Evolutionary conservation across 495 filamentous ascomycete species (phyloP).

Genomic region (Elaphomyces granulatus): DNA sequence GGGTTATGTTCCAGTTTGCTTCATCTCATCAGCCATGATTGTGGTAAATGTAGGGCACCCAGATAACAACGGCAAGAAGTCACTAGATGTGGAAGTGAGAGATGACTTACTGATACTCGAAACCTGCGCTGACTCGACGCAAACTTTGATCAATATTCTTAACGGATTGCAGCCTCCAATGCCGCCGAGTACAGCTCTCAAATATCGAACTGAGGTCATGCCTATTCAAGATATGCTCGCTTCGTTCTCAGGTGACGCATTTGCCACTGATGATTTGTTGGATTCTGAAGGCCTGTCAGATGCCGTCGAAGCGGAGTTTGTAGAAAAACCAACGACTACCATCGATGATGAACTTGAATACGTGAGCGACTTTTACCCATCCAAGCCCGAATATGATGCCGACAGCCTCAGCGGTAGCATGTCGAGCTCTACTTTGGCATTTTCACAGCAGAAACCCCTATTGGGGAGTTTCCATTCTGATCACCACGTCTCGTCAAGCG

Average conservation of each 20-base stretch:
- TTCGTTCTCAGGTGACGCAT: conserved; percentile 76
- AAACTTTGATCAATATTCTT: conserved; percentile 70
- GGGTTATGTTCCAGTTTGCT: conserved; percentile 75
- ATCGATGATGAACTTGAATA: conserved; percentile 43
- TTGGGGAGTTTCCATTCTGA: conserved; percentile 49
- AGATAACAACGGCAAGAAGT: conserved; percentile 40
- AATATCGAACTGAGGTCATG: conserved; percentile 78
- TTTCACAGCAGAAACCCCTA: conserved; percentile 36
- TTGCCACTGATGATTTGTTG: conserved; percentile 28
- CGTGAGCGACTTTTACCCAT: conserved; percentile 48
- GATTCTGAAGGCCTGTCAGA: conserved; percentile 8
- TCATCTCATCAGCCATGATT: conserved; percentile 64
- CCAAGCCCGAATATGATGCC: conserved; percentile 19
- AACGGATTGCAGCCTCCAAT: conserved; percentile 72
- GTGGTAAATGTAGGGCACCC: conserved; percentile 40
- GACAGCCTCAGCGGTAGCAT: conserved; percentile 34
- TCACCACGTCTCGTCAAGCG: conserved; percentile 35
- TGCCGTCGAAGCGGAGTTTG: conserved; percentile 1
- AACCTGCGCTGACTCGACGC: conserved; percentile 92
- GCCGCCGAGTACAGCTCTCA: conserved; percentile 61
- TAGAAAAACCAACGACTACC: conserved; percentile 7
- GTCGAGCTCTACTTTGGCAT: conserved; percentile 16
- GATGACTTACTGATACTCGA: conserved; percentile 85
- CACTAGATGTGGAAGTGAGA: conserved; percentile 63
- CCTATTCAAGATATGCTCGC: conserved; percentile 78